A percentile compares a stretch with the other conserved stretches of the same genome.
phyloP scores from a whole-genome alignment of 2,329 filamentous ascomycete species.

The Fusarium guadeloupense region DNA sequence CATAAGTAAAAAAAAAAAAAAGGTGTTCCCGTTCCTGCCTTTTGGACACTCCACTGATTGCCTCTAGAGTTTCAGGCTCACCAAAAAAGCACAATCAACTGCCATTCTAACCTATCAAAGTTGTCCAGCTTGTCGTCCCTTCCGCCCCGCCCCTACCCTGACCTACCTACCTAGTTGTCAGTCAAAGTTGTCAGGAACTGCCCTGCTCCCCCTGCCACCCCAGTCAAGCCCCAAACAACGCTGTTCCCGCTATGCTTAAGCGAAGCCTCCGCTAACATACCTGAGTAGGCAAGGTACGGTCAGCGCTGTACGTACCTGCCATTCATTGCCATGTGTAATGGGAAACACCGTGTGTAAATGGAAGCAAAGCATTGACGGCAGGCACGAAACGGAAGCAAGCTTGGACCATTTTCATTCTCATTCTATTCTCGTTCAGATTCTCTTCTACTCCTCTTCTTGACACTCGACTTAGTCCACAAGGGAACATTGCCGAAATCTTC shows the following conservation, averaged over 20 bases:
- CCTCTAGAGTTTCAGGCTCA: constrained; percentile 42
- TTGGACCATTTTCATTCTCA: constrained; percentile 5
- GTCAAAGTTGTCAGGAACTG: neutral
- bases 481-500: constrained; percentile 20
- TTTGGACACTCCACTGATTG: constrained; percentile 18
- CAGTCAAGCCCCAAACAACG: constrained; percentile 38
- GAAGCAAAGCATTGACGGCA: constrained; percentile 18
- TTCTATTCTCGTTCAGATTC: no score
- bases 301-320: neutral
- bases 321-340: constrained; percentile 13
- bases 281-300: no score
- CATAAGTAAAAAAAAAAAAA: neutral
- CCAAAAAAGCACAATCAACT: constrained; percentile 35
- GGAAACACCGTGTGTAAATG: constrained; percentile 8
- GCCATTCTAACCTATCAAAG: constrained; percentile 31
- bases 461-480: constrained; percentile 14
- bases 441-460: no score
- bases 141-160: constrained; percentile 10
- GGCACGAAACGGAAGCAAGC: constrained; percentile 20
- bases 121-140: constrained; percentile 27
- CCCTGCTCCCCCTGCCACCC: constrained; percentile 6
- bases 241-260: constrained; percentile 42
- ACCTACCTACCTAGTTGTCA: neutral
- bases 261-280: constrained; percentile 37
- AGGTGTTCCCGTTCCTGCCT: no score